These are phyloP conservation scores for Angophora floribunda DNA, from an alignment of 345 rosid genomes.

Conservation along the genomic window DNA sequence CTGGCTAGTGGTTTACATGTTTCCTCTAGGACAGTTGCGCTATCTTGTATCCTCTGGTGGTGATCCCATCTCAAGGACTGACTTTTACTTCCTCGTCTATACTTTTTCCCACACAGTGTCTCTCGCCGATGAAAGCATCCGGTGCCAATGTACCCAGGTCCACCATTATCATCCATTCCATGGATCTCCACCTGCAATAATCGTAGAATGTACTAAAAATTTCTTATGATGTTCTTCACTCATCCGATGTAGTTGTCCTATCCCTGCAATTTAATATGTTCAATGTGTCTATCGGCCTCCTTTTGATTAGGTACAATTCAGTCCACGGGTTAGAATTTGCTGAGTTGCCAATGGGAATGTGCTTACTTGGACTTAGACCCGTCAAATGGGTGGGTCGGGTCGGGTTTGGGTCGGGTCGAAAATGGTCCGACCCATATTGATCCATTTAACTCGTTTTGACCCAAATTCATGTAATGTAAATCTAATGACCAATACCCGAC, in stretches of 20 bases:
- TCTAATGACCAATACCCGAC: no score
- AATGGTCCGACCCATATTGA: no score
- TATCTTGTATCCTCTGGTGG: neutral
- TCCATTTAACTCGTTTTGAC: no score
- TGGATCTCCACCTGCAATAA: slow-evolving; percentile 8
- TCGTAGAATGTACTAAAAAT: neutral
- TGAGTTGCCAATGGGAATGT: neutral
- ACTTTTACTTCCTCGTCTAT: neutral
- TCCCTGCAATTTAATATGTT: neutral
- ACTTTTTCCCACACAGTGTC: slow-evolving; percentile 8
- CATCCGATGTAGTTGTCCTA: neutral
- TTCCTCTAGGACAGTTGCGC: slow-evolving; percentile 1
- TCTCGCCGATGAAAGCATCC: slow-evolving; percentile 32
- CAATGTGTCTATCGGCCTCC: neutral
- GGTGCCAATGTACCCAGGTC: slow-evolving; percentile 14
- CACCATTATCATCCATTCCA: slow-evolving; percentile 19
- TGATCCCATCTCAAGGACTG: neutral
- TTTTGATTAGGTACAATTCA: neutral
- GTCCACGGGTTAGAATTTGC: neutral
- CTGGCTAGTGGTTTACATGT: slow-evolving; percentile 8
- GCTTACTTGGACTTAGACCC: no score
- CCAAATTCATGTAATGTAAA: no score
- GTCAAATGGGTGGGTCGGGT: no score
- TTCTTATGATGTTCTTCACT: neutral
- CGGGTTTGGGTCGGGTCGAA: no score